Percentiles rank a stretch among this genome's conserved stretches.
Conservation (phyloP, 257 asterid species). For the Henckelia pumila region DNA sequence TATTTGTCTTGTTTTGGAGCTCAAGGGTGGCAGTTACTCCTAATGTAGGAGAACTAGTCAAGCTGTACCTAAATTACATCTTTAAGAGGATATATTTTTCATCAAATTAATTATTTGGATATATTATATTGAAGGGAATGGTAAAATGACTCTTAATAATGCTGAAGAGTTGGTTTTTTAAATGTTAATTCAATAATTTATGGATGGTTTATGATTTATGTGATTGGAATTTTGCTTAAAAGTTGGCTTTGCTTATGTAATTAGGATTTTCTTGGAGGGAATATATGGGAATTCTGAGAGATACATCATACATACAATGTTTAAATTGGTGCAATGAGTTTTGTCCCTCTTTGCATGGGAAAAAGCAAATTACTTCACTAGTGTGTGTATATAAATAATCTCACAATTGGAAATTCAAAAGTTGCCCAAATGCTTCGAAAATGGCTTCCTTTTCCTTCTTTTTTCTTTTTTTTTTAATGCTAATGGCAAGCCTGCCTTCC, state of each 20-base stretch:
- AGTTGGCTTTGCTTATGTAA: background rate
- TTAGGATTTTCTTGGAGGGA: background rate
- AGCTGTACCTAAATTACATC: background rate
- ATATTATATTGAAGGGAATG: too few relatives aligned
- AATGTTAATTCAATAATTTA: background rate
- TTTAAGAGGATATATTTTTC: background rate
- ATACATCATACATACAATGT: too few relatives aligned
- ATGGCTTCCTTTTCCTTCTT: too few relatives aligned
- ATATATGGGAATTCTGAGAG: background rate
- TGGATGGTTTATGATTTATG: background rate
- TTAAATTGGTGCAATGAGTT: background rate
- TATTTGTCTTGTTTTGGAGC: background rate
- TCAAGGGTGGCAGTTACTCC: background rate
- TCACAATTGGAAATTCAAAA: too few relatives aligned
- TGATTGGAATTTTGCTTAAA: background rate
- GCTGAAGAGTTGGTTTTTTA: background rate
- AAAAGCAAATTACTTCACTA: too few relatives aligned
- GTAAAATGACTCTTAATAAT: background rate
- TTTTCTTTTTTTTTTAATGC: too few relatives aligned
- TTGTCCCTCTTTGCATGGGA: background rate
- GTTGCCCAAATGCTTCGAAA: too few relatives aligned
- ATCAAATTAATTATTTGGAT: too few relatives aligned
- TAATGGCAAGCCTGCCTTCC: too few relatives aligned
- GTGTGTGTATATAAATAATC: too few relatives aligned
- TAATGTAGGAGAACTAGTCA: background rate